Evolutionary conservation across 2,329 filamentous ascomycete genomes (phyloP), one percentile per base, ranked within the genome.

Genomic region (Ceratocystis lukuohia): DNA sequence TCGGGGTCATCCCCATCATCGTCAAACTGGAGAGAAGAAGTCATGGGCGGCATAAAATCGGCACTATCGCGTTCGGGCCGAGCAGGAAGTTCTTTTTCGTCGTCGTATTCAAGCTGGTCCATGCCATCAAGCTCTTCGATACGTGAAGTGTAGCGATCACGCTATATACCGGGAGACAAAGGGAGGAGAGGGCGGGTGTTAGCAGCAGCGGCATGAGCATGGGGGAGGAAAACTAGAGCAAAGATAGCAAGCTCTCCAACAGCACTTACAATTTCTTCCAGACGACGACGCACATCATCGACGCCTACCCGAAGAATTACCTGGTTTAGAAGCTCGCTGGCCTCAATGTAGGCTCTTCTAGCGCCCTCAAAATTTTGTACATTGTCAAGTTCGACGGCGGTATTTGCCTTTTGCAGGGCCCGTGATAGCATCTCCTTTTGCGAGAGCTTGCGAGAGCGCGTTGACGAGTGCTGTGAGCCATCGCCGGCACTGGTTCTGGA

Each of bases 361-460:
- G 94, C 94, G 50, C 90, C 91, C 74, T 93, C 89, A 69, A 94
- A 93, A 73, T 97, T 96, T 72, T 94, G 89, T 15, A 91, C 91
- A 82, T 96, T 97, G 76, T 99, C 94, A 50, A 99, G 83, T 70
- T 96, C 83, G 30, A 99, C 94, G 25, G 94, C 94, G 12, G 90
- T 93, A 73, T 99, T 96, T 62, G 94, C 94, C 77, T 96, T 96
- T 74, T 96, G 88, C 65, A 99, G 79, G 0, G 94, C 94, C 71
- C 89, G 89, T n/a, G 93, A 96, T 45, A 99, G 82, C 92, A 97
- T 97, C 10, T 87, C 89, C 78, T 96, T 97, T 74, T 97, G 88
- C 1, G 88, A 91, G 15, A 84, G 84, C 61, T 67, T 67, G 44
- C 65, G 57, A 22, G 64, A 62, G 37, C 67, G 61, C 6, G 67